Evolutionary conservation across 495 filamentous ascomycete species (phyloP).

Genomic region (Talaromyces trachyspermus): DNA sequence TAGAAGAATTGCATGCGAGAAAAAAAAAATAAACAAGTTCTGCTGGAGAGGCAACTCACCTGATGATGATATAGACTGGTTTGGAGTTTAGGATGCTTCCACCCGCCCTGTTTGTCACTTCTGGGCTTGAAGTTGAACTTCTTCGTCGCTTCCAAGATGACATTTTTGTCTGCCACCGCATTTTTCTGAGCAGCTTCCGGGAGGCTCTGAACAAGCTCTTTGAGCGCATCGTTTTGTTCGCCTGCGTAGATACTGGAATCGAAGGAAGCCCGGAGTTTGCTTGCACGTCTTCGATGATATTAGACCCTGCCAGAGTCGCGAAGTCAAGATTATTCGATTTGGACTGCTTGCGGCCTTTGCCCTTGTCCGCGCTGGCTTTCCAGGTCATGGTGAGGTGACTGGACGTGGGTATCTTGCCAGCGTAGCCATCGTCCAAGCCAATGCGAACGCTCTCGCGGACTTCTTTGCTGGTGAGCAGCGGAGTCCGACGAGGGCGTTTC

Average conservation of each 20-base stretch:
- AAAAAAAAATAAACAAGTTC: not conserved
- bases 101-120: conserved; percentile 33
- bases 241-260: conserved; percentile 6
- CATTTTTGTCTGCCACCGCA: conserved; percentile 10
- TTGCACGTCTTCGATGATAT: conserved; percentile 16
- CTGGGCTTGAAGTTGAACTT: conserved; percentile 29
- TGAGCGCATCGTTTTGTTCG: conserved; percentile 17
- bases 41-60: conserved; percentile 8
- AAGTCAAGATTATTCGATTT: conserved; percentile 1
- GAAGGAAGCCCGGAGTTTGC: conserved; percentile 7
- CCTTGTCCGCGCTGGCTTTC: not conserved
- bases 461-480: not conserved
- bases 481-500: not conserved
- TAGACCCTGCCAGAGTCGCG: conserved; percentile 1
- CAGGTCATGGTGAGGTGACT: not conserved
- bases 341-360: not conserved
- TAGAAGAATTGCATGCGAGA: not conserved
- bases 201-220: conserved; percentile 16
- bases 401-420: not conserved
- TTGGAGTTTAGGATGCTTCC: conserved; percentile 41
- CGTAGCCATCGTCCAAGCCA: not conserved
- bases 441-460: not conserved
- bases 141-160: conserved; percentile 25
- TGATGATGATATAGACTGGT: conserved; percentile 45
- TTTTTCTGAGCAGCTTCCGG: conserved; percentile 10